Evolutionary conservation across 2,329 filamentous ascomycete genomes (phyloP).

Genomic region (Alternaria ventricosa): DNA sequence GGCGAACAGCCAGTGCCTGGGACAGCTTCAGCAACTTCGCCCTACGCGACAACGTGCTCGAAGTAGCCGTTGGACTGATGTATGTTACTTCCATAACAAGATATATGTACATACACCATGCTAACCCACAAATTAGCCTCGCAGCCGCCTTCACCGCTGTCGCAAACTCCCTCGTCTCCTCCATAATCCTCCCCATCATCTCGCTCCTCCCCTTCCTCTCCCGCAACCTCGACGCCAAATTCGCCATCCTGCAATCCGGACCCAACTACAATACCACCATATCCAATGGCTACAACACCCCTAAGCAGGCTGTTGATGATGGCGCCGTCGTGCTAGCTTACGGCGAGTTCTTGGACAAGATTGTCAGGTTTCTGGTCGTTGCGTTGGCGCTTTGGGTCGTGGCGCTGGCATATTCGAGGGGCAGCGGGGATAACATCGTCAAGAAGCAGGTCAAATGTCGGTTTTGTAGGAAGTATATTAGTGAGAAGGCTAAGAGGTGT

Average conservation of each 20-base stretch:
- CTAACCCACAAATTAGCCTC: constrained; percentile 56
- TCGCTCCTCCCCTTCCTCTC: constrained; percentile 73
- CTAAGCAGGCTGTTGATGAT: constrained; percentile 71
- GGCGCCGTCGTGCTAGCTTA: constrained; percentile 76
- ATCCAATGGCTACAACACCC: constrained; percentile 70
- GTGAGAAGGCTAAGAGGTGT: constrained; percentile 66
- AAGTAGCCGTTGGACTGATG: constrained; percentile 79
- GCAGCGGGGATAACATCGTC: constrained; percentile 71
- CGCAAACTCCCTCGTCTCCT: constrained; percentile 74
- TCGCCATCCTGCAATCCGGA: constrained; percentile 68
- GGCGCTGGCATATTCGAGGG: constrained; percentile 66
- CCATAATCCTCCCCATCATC: constrained; percentile 72
- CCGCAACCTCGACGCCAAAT: constrained; percentile 76
- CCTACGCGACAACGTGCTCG: constrained; percentile 75
- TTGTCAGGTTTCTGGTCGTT: constrained; percentile 70
- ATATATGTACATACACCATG: background rate
- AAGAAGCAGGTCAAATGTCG: constrained; percentile 73
- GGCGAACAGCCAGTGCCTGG: constrained; percentile 59
- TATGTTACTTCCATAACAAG: constrained; percentile 38
- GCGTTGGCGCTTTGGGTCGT: constrained; percentile 70
- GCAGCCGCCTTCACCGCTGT: constrained; percentile 74
- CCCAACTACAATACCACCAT: constrained; percentile 53
- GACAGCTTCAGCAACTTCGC: constrained; percentile 75
- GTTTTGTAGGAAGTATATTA: constrained; percentile 70
- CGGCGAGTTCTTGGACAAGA: constrained; percentile 70